A percentile compares a stretch with the other conserved stretches of the same genome.
These are phyloP conservation scores for Lecanicillium sp. DNA, from an alignment of 2,329 filamentous ascomycete species.

Conservation along the genomic window DNA sequence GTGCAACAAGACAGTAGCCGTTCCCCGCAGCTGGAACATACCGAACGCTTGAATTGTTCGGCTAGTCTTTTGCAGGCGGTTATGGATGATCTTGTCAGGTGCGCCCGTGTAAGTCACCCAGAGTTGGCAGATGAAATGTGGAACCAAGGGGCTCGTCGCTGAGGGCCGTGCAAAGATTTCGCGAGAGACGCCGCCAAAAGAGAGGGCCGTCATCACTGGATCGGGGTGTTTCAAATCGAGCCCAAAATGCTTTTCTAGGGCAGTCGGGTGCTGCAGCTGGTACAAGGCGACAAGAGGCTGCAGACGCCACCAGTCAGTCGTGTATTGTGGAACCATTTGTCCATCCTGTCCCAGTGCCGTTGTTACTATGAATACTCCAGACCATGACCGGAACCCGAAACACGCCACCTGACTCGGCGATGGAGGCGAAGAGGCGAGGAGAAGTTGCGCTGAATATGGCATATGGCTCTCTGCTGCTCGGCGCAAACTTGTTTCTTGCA, in stretches of 20 bases:
- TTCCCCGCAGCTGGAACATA: neutral
- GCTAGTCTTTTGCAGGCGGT: too few species aligned
- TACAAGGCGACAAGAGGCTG: neutral
- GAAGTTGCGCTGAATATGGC: too few species aligned
- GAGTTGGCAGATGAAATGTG: conserved; percentile 11
- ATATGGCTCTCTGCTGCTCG: neutral
- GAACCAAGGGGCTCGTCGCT: neutral
- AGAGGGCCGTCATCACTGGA: neutral
- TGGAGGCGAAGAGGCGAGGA: too few species aligned
- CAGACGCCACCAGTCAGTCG: neutral
- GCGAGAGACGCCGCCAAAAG: neutral
- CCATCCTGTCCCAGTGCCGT: neutral
- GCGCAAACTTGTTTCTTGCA: neutral
- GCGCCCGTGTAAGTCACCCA: conserved; percentile 2
- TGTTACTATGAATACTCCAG: conserved; percentile 9
- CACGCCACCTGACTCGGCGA: conserved; percentile 10
- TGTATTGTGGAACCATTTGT: neutral
- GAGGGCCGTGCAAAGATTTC: conserved; percentile 1
- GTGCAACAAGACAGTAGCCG: too few species aligned
- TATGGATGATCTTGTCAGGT: neutral
- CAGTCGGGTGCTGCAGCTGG: neutral
- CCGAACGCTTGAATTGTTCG: too few species aligned
- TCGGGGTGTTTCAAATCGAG: conserved; percentile 6
- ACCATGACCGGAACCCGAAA: conserved; percentile 12
- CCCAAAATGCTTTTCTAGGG: neutral